Evolutionary conservation across 1,139 yeast species (phyloP).

Genomic region (Magnusiomyces paraingens): DNA sequence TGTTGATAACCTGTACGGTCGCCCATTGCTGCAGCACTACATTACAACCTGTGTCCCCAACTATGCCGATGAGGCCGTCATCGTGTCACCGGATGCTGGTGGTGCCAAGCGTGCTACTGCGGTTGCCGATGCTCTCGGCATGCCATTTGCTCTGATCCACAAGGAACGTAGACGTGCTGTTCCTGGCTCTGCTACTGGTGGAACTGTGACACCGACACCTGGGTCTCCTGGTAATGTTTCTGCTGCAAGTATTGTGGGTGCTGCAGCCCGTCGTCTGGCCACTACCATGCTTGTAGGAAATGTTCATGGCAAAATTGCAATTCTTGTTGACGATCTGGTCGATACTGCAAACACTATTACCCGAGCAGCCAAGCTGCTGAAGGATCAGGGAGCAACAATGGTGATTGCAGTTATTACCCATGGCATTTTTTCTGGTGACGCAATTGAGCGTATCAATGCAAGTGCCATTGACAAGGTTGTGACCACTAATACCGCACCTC

Average conservation of each 20-base stretch:
- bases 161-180: slow-evolving; percentile 68
- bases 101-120: slow-evolving; percentile 96
- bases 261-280: slow-evolving; percentile 35
- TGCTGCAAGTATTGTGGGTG: slow-evolving; percentile 8
- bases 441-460: slow-evolving; percentile 60
- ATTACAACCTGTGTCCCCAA: slow-evolving; percentile 67
- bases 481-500: slow-evolving; percentile 93
- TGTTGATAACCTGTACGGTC: slow-evolving; percentile 83
- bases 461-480: slow-evolving; percentile 77
- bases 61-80: slow-evolving; percentile 62
- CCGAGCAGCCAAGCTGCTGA: slow-evolving; percentile 82
- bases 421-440: slow-evolving; percentile 90
- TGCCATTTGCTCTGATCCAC: slow-evolving; percentile 91
- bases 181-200: slow-evolving; percentile 22
- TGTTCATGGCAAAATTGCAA: slow-evolving; percentile 75
- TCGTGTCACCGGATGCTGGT: slow-evolving; percentile 95
- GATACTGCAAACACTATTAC: slow-evolving; percentile 92
- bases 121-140: slow-evolving; percentile 82
- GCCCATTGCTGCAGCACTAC: slow-evolving; percentile 76
- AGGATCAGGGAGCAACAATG: slow-evolving; percentile 84
- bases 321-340: slow-evolving; percentile 84
- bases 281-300: slow-evolving; percentile 94
- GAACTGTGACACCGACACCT: background rate
- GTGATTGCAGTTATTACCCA: slow-evolving; percentile 90
- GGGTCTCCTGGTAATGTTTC: slow-evolving; percentile 17